Percentiles rank a stretch among this genome's conserved stretches.
Evolutionary conservation across 257 asterid species (phyloP).

Genomic region (Anisodus acutangulus): DNA sequence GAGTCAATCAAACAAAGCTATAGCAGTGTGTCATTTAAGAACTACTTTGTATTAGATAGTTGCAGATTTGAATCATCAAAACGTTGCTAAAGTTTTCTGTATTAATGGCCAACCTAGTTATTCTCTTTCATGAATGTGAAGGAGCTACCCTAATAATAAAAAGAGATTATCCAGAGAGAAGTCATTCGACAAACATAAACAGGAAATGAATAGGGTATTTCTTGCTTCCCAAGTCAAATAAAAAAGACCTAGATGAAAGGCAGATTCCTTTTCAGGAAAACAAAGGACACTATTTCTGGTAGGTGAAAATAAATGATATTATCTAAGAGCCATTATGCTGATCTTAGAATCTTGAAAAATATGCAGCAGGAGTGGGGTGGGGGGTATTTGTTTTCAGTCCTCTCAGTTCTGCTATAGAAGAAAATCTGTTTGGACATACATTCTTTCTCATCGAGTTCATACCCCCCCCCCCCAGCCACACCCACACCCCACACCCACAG

Average conservation of each 20-base stretch:
- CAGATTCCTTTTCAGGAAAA: constrained; percentile 12
- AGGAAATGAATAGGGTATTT: not conserved
- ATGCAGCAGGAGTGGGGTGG: not conserved
- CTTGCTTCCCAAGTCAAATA: constrained; percentile 14
- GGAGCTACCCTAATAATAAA: not conserved
- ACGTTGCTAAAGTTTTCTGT: not conserved
- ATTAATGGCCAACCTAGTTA: not conserved
- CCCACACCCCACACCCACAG: not conserved
- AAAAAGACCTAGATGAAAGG: not conserved
- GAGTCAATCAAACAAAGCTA: constrained; percentile 10
- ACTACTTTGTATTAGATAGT: not conserved
- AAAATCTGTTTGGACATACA: too few species aligned
- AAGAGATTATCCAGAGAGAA: not conserved
- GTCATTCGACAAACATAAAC: not conserved
- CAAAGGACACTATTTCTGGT: not conserved
- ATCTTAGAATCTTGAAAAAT: not conserved
- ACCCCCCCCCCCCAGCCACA: not conserved
- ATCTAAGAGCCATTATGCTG: not conserved
- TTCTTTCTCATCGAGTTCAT: not conserved
- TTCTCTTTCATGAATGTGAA: not conserved
- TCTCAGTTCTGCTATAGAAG: not conserved
- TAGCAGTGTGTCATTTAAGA: not conserved
- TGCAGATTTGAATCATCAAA: constrained; percentile 16
- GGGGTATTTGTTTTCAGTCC: not conserved
- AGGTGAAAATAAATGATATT: not conserved